These are phyloP conservation scores for Salisapilia sapeloensis DNA, from an alignment of 352 stramenopile genomes.

Conservation along the genomic window DNA sequence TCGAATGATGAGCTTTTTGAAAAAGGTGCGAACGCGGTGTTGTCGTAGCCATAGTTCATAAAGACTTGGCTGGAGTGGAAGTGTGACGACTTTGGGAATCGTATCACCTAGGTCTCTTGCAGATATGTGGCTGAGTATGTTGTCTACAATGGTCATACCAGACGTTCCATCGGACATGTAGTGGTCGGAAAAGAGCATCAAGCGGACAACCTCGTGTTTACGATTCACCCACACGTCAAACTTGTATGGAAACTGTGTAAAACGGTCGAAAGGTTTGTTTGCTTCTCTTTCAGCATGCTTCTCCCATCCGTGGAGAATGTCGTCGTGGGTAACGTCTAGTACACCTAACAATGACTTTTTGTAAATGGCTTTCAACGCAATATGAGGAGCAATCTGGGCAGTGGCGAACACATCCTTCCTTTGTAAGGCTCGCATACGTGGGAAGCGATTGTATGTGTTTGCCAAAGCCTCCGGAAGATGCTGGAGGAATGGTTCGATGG, in stretches of 20 bases:
- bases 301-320: constrained; percentile 8
- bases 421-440: constrained; percentile 16
- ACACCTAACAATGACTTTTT: too few species aligned
- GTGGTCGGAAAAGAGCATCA: constrained; percentile 31
- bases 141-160: constrained; percentile 14
- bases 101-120: constrained; percentile 3
- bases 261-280: constrained; percentile 20
- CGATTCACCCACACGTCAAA: constrained; percentile 21
- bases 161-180: constrained; percentile 23
- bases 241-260: constrained; percentile 25
- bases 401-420: constrained; percentile 16
- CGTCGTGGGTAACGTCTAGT: constrained; percentile 9
- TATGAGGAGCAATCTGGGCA: constrained; percentile 15
- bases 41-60: constrained; percentile 12
- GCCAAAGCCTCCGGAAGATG: constrained; percentile 10
- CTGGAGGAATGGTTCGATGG: constrained; percentile 14
- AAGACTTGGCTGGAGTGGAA: constrained; percentile 8
- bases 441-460: constrained; percentile 24
- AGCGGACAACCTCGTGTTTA: constrained; percentile 6
- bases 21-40: constrained; percentile 5
- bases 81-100: constrained; percentile 1
- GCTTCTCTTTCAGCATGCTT: constrained; percentile 15
- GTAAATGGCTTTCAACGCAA: constrained; percentile 16
- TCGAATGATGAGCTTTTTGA: constrained; percentile 5
- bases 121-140: constrained; percentile 13